phyloP scores from a whole-genome alignment of 768 basidiomycete species.

The Sporobolomyces roseus region DNA sequence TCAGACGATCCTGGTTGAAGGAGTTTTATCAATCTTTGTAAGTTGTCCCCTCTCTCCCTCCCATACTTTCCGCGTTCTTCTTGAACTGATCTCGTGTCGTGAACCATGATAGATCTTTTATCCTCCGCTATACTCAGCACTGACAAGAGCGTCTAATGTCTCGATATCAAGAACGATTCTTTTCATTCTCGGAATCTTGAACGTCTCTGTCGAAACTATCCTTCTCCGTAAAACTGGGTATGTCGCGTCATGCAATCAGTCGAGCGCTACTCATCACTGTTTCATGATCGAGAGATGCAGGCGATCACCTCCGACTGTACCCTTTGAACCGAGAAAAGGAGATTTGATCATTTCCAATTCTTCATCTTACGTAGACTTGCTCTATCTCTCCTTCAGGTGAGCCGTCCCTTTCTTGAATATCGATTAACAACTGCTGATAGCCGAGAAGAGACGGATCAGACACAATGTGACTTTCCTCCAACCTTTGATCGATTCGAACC shows the following conservation, averaged over 20 bases:
- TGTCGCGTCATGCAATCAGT: neutral
- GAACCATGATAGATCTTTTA: neutral
- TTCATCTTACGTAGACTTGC: constrained; percentile 34
- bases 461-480: constrained; percentile 37
- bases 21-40: constrained; percentile 5
- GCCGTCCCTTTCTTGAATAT: neutral
- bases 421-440: too few relatives aligned
- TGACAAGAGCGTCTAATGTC: constrained; percentile 6
- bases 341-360: constrained; percentile 42
- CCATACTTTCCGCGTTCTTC: neutral
- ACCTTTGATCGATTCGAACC: constrained; percentile 19
- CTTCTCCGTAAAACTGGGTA: constrained; percentile 21
- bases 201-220: constrained; percentile 30
- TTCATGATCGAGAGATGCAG: neutral
- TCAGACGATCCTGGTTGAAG: constrained; percentile 28
- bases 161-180: constrained; percentile 9
- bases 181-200: constrained; percentile 18
- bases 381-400: constrained; percentile 42
- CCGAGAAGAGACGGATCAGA: constrained; percentile 6
- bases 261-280: neutral
- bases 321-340: constrained; percentile 34
- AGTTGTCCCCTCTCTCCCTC: neutral
- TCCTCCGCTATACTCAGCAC: neutral
- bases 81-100: neutral
- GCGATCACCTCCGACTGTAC: constrained; percentile 12